Evolutionary conservation across 805 yeast species (phyloP).

Genomic region (Hanseniaspora vineae): DNA sequence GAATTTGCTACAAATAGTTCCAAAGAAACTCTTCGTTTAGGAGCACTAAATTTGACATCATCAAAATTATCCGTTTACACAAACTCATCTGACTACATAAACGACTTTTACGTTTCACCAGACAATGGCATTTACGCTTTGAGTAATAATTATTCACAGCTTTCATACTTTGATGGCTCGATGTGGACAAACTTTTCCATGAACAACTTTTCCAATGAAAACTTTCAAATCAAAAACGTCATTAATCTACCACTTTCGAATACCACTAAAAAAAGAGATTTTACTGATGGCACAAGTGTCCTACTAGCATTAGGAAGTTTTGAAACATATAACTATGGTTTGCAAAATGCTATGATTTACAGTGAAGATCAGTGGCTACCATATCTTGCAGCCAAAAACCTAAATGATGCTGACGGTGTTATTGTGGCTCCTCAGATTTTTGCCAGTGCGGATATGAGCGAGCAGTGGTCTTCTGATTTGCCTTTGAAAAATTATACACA

Average conservation of each 20-base stretch:
- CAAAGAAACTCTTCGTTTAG: not conserved
- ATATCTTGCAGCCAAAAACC: slow-evolving; percentile 26
- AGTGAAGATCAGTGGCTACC: slow-evolving; percentile 64
- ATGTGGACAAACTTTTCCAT: not conserved
- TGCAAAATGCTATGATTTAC: slow-evolving; percentile 46
- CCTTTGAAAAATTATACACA: slow-evolving; percentile 7
- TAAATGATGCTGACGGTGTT: slow-evolving; percentile 7
- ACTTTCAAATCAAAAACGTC: not conserved
- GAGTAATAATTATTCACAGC: not conserved
- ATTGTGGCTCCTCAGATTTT: slow-evolving; percentile 20
- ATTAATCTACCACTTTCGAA: slow-evolving; percentile 9
- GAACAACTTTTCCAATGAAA: not conserved
- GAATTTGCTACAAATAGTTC: slow-evolving; percentile 10
- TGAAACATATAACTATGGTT: slow-evolving; percentile 36
- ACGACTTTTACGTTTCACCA: slow-evolving; percentile 5
- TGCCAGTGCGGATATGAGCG: slow-evolving; percentile 27
- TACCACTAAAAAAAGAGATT: slow-evolving; percentile 23
- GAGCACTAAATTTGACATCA: slow-evolving; percentile 35
- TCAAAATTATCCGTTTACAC: slow-evolving; percentile 17
- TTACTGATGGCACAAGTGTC: slow-evolving; percentile 31
- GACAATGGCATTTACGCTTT: not conserved
- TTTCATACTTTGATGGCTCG: not conserved
- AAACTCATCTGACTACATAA: not conserved
- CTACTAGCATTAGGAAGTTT: slow-evolving; percentile 50
- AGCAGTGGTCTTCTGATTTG: slow-evolving; percentile 18